These are phyloP conservation scores for Cyclotella atomus DNA, from an alignment of 108 stramenopile genomes.

Conservation along the genomic window DNA sequence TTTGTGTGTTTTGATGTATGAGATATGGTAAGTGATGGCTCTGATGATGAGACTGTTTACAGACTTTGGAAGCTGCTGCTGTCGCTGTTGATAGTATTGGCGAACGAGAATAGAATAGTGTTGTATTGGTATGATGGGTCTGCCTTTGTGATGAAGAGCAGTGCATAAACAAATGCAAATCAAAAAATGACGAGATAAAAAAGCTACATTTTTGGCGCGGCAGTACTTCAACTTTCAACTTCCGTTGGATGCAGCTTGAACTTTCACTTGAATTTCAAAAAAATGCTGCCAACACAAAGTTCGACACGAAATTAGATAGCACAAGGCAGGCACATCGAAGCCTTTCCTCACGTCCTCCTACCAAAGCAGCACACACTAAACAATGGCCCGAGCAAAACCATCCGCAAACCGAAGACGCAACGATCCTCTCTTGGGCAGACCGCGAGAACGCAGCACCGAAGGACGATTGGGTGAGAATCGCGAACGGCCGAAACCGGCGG, in stretches of 20 bases:
- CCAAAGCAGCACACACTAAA: no score
- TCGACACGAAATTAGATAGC: no score
- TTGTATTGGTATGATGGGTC: no score
- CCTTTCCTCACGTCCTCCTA: no score
- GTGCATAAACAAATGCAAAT: no score
- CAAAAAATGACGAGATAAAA: slow-evolving; percentile 9
- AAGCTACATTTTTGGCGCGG: no score
- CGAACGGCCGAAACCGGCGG: not conserved
- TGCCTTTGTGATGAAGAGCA: not conserved
- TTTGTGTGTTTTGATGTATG: slow-evolving; percentile 1
- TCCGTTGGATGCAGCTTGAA: not conserved
- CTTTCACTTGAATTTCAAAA: not conserved
- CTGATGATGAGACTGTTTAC: no score
- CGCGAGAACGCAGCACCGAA: slow-evolving; percentile 20
- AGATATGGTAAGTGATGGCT: no score
- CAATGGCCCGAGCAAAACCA: slow-evolving; percentile 48
- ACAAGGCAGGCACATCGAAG: no score
- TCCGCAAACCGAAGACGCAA: slow-evolving; percentile 35
- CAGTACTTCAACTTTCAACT: no score
- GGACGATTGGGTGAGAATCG: slow-evolving; percentile 11
- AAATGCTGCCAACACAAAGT: not conserved
- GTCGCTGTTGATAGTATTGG: not conserved
- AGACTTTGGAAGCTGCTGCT: not conserved
- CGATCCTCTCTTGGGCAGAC: slow-evolving; percentile 32
- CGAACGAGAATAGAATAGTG: no score